Base-by-base conservation (phyloP, 768 basidiomycete species). In the Boletus eberwhitei region DNA sequence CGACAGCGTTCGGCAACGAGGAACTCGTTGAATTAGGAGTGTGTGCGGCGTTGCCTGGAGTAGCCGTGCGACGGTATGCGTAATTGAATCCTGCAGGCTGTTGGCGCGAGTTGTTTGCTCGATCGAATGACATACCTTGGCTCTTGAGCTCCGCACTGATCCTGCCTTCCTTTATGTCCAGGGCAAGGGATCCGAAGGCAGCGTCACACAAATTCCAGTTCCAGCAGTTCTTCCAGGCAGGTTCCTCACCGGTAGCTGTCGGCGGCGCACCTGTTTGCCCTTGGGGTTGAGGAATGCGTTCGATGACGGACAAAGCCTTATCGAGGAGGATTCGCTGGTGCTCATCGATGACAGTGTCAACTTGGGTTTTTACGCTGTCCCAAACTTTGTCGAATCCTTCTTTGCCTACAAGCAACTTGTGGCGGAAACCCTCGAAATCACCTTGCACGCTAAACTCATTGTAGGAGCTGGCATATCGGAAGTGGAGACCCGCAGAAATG, bases 151-250 rank as follows among this genome's bases (percentile, higher is more conserved):
- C 95, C 0, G 88, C 88, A 54, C 91, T 94, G 43, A 99, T 84
- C 46, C 95, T 79, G 8, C 96, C 94, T 55, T 98, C 95, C 62
- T 88, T 88, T 63, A 98, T 75, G 61, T 97, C 93, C 42, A 99
- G 75, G 2, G 97, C 76, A 34, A 99, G 79, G 12, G 85, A 85
- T 2, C 97, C 96, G 57, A 88, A 97, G 2, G 93, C 90, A 7
- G 96, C 96, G 62, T 99, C 97, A 59, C 94, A 94, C 40, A 98
- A 74, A 65, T 98, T 96, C 96, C 96, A 97, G 69, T 97, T 93
- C 96, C 96, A 98, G 69, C 92, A 93, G 69, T 97, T 98, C 73
- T 98, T 99, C 97, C 97, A 99, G 0, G 91, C 86, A 4, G 88
- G 85, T 63, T 98, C 94, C 69, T 99, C 96, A 3, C 81, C 80